Evolutionary conservation across 75 land plant genomes (phyloP), one percentile per base, ranked within the genome.

Genomic region (Cryptomeria japonica): DNA sequence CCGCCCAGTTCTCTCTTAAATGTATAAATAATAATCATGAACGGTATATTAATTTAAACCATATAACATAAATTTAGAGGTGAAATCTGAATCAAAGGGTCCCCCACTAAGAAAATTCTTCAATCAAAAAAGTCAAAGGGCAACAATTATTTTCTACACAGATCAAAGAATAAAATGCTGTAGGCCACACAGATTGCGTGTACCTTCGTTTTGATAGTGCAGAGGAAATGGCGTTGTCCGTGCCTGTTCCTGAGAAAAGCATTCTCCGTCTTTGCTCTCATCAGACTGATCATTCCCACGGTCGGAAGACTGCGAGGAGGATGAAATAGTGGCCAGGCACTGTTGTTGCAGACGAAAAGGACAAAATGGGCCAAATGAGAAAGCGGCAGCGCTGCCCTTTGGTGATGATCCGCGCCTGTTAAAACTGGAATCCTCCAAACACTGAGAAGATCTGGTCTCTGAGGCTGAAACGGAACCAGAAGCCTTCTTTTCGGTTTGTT

Each of bases 141-240:
- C 46, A 72, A 80, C 56, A 19, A 8, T 10, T 41, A 2, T 11
- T 28, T 72, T 86, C 5, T 25, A 28, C 9, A 32, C 3, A 58
- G n/a, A 53, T 42, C 32, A 68, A 11, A 32, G 36, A 34, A 8
- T 44, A 58, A 25, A 77, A n/a, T 46, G 80, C 10, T 22, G 9
- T 32, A 19, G 34, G 46, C 37, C 55, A 56, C 64, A 19, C 64
- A 6, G n/a, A n/a, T 22, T 58, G 25, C 64, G 55, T 14, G 16
- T 93, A 95, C 96, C 95, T 95, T 93, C 95, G 49, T 93, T 96
- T 18, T 93, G 94, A 82, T 96, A 96, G n/a, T 90, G 94, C 76
- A 92, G 94, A 12, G 88, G 79, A 36, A 92, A 84, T 0, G 88
- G 53, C 3, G 89, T 47, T 8, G 94, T 87, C 46, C 92, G 85